phyloP scores from a whole-genome alignment of 2,329 filamentous ascomycete species.

The Xylaria sp. region DNA sequence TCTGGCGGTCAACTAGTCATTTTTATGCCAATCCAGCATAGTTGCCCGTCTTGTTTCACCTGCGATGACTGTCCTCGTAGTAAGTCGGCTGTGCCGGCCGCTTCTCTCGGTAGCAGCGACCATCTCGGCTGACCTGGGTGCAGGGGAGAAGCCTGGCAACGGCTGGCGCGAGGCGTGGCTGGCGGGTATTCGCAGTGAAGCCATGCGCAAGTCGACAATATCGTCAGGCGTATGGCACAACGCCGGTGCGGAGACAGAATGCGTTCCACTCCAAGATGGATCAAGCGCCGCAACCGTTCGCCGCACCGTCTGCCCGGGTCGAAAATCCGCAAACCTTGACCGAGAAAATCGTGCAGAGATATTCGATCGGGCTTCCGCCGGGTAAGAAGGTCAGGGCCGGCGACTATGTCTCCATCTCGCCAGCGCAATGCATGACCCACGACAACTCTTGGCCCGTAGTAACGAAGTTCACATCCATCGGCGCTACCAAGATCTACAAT shows the following conservation, averaged over 20 bases:
- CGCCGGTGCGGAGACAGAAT: not conserved
- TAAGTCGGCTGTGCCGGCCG: too few species aligned
- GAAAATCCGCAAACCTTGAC: constrained; percentile 15
- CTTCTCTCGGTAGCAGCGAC: too few species aligned
- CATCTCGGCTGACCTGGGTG: too few species aligned
- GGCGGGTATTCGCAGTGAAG: too few species aligned
- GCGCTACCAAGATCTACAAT: constrained; percentile 78
- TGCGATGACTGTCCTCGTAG: too few species aligned
- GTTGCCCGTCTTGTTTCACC: too few species aligned
- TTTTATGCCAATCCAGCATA: too few species aligned
- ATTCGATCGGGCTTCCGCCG: not conserved
- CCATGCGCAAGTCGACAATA: too few species aligned
- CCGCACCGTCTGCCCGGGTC: not conserved
- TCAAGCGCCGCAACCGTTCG: not conserved
- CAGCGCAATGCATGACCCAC: constrained; percentile 72
- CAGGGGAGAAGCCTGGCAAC: too few species aligned
- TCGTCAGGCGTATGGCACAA: too few species aligned
- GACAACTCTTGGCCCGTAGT: constrained; percentile 76
- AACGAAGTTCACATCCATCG: constrained; percentile 83
- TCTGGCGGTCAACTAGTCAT: too few species aligned
- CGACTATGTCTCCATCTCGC: constrained; percentile 83
- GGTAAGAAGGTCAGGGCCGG: constrained; percentile 50
- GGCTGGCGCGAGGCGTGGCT: too few species aligned
- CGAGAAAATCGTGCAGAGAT: constrained; percentile 23
- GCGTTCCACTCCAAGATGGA: not conserved